Conservation (phyloP, 2,329 filamentous ascomycete species). For the Lasiodiplodia hormozganensis region DNA sequence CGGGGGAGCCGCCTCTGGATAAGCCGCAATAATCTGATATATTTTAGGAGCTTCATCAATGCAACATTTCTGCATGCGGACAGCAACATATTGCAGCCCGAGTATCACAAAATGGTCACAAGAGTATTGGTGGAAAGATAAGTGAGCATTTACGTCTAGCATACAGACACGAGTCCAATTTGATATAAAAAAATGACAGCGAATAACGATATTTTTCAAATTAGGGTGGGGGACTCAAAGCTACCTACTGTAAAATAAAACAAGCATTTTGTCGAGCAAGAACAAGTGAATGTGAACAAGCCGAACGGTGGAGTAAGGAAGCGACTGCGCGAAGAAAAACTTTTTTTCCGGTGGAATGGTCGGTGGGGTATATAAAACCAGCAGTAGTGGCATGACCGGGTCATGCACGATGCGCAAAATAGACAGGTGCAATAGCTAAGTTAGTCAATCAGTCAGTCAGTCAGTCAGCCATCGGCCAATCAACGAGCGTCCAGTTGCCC, state of each 20-base stretch:
- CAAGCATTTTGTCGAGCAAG: background rate
- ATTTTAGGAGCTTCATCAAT: background rate
- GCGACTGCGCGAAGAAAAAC: background rate
- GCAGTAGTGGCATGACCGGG: background rate
- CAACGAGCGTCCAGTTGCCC: background rate
- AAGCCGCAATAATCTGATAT: no score
- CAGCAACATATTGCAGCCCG: background rate
- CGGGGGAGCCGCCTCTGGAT: no score
- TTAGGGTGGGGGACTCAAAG: conserved; percentile 10
- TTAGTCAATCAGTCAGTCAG: background rate
- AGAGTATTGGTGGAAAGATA: background rate
- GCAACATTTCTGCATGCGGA: background rate
- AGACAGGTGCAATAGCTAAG: conserved; percentile 7
- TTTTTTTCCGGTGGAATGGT: conserved; percentile 15
- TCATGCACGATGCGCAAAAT: conserved; percentile 4
- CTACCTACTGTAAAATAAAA: conserved; percentile 14
- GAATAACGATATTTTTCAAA: conserved; percentile 19
- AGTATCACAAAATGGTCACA: background rate
- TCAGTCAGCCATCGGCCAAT: background rate
- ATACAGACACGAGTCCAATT: background rate
- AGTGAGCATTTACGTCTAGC: background rate
- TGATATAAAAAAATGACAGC: conserved; percentile 1
- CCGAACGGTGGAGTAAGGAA: background rate
- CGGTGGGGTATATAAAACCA: background rate
- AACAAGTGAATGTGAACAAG: conserved; percentile 8